A percentile compares a stretch with the other conserved stretches of the same genome.
phyloP scores from a whole-genome alignment of 768 basidiomycete genomes.

The Myochromella boudieri region DNA sequence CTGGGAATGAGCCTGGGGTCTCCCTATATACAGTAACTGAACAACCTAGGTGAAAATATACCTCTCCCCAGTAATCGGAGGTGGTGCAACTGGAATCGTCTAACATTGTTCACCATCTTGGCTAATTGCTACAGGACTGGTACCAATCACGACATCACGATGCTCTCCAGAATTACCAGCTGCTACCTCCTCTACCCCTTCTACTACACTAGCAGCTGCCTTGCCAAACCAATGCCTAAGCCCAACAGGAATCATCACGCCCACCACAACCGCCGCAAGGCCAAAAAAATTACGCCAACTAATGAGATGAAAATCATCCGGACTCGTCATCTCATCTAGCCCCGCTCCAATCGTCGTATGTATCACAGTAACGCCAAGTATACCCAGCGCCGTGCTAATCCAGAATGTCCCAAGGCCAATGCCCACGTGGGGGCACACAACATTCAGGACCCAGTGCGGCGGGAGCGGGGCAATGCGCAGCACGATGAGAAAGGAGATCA shows the following conservation, averaged over 20 bases:
- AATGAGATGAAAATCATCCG: constrained; percentile 91
- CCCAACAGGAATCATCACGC: constrained; percentile 90
- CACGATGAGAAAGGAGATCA: constrained; percentile 93
- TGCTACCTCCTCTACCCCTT: constrained; percentile 35
- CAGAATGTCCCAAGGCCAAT: constrained; percentile 87
- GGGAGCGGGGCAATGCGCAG: constrained; percentile 92
- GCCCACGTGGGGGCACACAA: constrained; percentile 89
- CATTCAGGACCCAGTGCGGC: constrained; percentile 95
- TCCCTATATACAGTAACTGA: too few relatives aligned
- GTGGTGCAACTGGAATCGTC: too few relatives aligned
- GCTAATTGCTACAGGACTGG: too few relatives aligned
- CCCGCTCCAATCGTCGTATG: constrained; percentile 94
- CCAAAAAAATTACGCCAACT: constrained; percentile 90
- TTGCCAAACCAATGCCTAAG: constrained; percentile 79
- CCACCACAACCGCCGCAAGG: constrained; percentile 80
- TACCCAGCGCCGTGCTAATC: constrained; percentile 86
- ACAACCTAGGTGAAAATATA: too few relatives aligned
- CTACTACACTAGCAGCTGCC: constrained; percentile 45
- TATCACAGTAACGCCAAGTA: constrained; percentile 89
- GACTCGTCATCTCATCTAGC: constrained; percentile 92
- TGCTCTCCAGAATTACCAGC: too few relatives aligned
- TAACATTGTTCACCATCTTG: too few relatives aligned
- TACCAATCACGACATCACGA: too few relatives aligned
- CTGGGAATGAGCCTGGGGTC: too few relatives aligned
- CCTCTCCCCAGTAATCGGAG: too few relatives aligned